phyloP scores from a whole-genome alignment of 2,329 filamentous ascomycete species.

The Albifimbria verrucaria region DNA sequence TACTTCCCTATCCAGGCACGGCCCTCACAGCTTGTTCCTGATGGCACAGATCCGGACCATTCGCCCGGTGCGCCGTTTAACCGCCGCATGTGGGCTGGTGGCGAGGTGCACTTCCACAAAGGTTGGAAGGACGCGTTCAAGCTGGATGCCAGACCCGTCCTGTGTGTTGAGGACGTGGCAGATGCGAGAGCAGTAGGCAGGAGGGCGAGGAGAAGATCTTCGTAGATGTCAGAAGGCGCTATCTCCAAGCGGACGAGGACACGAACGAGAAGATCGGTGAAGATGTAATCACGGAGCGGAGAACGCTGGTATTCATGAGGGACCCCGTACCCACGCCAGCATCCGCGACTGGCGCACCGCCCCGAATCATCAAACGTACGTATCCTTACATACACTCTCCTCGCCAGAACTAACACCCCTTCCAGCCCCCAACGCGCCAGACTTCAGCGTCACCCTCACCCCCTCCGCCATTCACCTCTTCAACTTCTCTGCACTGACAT shows the following conservation, averaged over 20 bases:
- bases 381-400: not conserved
- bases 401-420: not conserved
- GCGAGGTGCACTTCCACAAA: constrained; percentile 57
- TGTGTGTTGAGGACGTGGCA: constrained; percentile 45
- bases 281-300: constrained; percentile 46
- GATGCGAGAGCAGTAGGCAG: constrained; percentile 31
- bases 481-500: constrained; percentile 85
- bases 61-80: constrained; percentile 67
- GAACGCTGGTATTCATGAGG: constrained; percentile 53
- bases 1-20: constrained; percentile 76
- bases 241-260: constrained; percentile 27
- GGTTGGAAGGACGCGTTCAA: constrained; percentile 20
- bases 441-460: constrained; percentile 48
- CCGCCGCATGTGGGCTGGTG: constrained; percentile 88
- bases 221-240: constrained; percentile 48
- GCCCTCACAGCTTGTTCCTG: constrained; percentile 62
- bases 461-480: constrained; percentile 75
- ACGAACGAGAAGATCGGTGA: constrained; percentile 6
- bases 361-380: constrained; percentile 25
- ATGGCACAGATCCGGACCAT: constrained; percentile 82
- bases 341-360: not conserved
- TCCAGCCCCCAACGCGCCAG: constrained; percentile 30
- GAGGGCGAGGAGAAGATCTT: constrained; percentile 42
- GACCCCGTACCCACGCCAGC: constrained; percentile 17
- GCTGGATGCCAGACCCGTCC: constrained; percentile 35